These are phyloP conservation scores for Cynara cardunculus DNA, from an alignment of 129 eudicot genomes.

Conservation along the genomic window DNA sequence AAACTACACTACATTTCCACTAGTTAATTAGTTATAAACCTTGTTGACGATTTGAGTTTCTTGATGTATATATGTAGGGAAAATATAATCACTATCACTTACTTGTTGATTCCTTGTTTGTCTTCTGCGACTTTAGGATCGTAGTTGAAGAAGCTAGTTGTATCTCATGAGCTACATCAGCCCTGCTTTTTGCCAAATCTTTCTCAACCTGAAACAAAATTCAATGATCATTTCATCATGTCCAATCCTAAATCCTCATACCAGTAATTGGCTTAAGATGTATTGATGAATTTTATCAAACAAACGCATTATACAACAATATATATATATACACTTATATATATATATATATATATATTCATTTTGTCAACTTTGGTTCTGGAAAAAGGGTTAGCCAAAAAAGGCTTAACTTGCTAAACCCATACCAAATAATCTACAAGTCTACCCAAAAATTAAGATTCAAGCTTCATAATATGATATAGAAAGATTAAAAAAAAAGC, in stretches of 20 bases:
- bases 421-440: conserved; percentile 8
- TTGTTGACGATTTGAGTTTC: no score
- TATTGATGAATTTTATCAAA: background rate
- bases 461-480: conserved; percentile 13
- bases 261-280: background rate
- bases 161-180: conserved; percentile 70
- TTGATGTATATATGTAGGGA: no score
- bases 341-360: no score
- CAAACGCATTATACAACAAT: background rate
- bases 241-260: background rate
- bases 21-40: no score
- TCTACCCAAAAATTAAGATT: conserved; percentile 15
- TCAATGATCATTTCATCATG: background rate
- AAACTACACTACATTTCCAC: no score
- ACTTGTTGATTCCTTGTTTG: no score
- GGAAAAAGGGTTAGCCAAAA: conserved; percentile 6
- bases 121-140: no score
- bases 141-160: no score
- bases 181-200: conserved; percentile 49
- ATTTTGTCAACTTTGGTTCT: background rate
- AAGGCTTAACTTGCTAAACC: conserved; percentile 28
- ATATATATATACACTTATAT: no score
- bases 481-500: background rate
- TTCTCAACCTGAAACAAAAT: conserved; percentile 41
- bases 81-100: no score